phyloP scores from a whole-genome alignment of 1,284 basidiomycete species.

The Erythrobasidium hasegawianum region DNA sequence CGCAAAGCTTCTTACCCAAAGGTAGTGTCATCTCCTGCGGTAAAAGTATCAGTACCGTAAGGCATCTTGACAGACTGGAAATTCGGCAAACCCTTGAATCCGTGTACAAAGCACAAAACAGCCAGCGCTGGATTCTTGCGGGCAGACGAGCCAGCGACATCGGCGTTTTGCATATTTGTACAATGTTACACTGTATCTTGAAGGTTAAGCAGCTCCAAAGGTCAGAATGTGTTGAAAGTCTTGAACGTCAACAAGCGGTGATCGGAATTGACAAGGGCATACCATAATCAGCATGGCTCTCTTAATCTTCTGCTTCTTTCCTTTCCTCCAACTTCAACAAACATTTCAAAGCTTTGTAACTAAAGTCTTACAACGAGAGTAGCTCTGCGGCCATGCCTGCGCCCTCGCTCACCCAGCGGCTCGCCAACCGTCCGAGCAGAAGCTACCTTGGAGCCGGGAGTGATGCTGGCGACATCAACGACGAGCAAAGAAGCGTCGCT shows the following conservation, averaged over 20 bases:
- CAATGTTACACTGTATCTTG: too few species aligned
- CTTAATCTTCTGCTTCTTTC: too few species aligned
- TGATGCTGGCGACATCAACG: slow-evolving; percentile 14
- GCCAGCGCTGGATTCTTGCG: slow-evolving; percentile 16
- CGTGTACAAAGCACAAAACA: slow-evolving; percentile 35
- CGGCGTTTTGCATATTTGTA: neutral
- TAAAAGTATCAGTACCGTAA: neutral
- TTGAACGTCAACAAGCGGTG: too few species aligned
- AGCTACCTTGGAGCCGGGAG: slow-evolving; percentile 30
- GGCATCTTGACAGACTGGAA: neutral
- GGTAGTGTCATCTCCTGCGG: slow-evolving; percentile 30
- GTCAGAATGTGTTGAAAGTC: too few species aligned
- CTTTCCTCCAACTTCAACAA: too few species aligned
- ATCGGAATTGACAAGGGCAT: too few species aligned
- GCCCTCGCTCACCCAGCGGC: slow-evolving; percentile 24
- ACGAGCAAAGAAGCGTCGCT: slow-evolving; percentile 13
- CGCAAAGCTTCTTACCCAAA: slow-evolving; percentile 13
- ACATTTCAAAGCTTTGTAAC: too few species aligned
- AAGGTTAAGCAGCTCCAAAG: too few species aligned
- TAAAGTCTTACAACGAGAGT: neutral
- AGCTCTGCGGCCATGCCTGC: slow-evolving; percentile 13
- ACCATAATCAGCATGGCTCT: too few species aligned
- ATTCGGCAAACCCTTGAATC: slow-evolving; percentile 35
- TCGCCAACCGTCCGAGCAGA: slow-evolving; percentile 22
- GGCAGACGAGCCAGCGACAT: too few species aligned